Conservation (phyloP, 805 yeast genomes). For the Cephaloascus albidus region DNA sequence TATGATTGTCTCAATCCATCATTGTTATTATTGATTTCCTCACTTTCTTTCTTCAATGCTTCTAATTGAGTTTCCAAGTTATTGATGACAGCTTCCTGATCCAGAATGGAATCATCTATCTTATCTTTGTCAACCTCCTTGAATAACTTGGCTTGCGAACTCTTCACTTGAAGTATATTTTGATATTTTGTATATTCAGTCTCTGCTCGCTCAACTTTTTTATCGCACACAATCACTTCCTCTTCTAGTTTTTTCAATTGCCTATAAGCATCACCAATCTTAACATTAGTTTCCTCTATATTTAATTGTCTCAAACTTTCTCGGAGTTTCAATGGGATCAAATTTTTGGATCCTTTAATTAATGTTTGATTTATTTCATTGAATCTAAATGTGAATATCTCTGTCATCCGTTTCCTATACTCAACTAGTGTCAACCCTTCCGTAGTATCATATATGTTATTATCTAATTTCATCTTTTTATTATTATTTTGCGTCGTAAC, state of each 20-base stretch:
- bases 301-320: slow-evolving; percentile 29
- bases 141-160: background rate
- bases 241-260: slow-evolving; percentile 20
- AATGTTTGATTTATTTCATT: slow-evolving; percentile 12
- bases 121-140: too few relatives aligned
- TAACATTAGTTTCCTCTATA: slow-evolving; percentile 25
- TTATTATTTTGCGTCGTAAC: too few relatives aligned
- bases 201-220: slow-evolving; percentile 18
- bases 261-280: slow-evolving; percentile 32
- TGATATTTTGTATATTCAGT: slow-evolving; percentile 13
- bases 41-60: slow-evolving; percentile 1
- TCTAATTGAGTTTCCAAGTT: slow-evolving; percentile 5
- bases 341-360: slow-evolving; percentile 8
- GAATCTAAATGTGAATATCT: slow-evolving; percentile 22
- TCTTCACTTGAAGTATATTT: too few relatives aligned
- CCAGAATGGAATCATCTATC: background rate
- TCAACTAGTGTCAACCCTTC: background rate
- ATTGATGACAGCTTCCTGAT: background rate
- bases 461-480: background rate
- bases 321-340: slow-evolving; percentile 17
- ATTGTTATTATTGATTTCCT: slow-evolving; percentile 8
- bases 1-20: slow-evolving; percentile 28
- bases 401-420: slow-evolving; percentile 27
- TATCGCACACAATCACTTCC: slow-evolving; percentile 13
- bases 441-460: background rate